Evolutionary conservation across 2,329 filamentous ascomycete species (phyloP).

Genomic region (Botrytis paeoniae): DNA sequence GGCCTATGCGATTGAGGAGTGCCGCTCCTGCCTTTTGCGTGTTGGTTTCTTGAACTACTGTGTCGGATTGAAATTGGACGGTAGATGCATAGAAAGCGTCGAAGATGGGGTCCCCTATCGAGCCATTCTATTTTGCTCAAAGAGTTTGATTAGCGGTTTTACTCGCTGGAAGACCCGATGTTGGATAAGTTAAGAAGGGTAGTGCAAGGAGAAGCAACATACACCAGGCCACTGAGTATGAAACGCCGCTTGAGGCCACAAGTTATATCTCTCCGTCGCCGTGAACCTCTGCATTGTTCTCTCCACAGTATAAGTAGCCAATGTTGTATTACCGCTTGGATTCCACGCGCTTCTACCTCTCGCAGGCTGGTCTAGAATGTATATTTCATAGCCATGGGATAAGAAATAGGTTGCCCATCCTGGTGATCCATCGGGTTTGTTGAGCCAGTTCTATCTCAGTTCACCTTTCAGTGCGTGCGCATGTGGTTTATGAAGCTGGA

Average conservation of each 20-base stretch:
- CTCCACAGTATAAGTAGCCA: conserved; percentile 25
- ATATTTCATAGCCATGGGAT: conserved; percentile 45
- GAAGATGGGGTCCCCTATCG: conserved; percentile 30
- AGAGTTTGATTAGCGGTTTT: not conserved
- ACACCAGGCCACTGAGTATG: conserved; percentile 43
- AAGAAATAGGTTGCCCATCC: conserved; percentile 50
- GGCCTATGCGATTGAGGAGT: conserved; percentile 29
- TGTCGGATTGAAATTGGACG: conserved; percentile 40
- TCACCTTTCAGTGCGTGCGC: not conserved
- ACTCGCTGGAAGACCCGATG: too few relatives aligned
- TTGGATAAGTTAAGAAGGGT: not conserved
- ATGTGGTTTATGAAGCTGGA: not conserved
- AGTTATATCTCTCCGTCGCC: conserved; percentile 24
- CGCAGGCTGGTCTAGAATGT: conserved; percentile 39
- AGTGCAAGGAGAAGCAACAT: conserved; percentile 2
- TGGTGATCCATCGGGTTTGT: conserved; percentile 46
- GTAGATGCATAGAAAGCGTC: conserved; percentile 41
- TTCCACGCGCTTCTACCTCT: conserved; percentile 19
- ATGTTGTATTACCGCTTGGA: conserved; percentile 22
- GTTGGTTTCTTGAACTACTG: conserved; percentile 39
- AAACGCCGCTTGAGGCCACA: conserved; percentile 39
- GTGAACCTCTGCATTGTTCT: conserved; percentile 34
- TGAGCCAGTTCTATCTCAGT: conserved; percentile 43
- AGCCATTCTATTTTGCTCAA: conserved; percentile 22
- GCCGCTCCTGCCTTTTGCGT: conserved; percentile 43